Base-by-base conservation (phyloP, 306 rosid genomes). In the Hippophae gyantsensis region DNA sequence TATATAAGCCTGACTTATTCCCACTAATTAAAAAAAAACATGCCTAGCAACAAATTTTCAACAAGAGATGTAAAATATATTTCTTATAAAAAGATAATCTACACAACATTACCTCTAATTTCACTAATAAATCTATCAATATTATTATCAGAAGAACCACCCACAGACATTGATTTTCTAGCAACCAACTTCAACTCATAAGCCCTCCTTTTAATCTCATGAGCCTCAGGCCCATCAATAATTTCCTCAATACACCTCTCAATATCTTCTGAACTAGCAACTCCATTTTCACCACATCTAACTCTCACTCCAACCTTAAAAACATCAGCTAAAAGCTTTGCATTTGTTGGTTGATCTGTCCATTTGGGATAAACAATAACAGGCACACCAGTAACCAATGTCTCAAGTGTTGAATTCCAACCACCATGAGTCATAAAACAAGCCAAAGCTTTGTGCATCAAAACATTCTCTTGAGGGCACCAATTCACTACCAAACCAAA, bases 361-460 rank as follows among this genome's bases (percentile, higher is more conserved):
- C 89, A 82, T 27, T 55, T 68, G 0, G 94, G 94, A 69, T 73
- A 77, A 41, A 67, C 84, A 48, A 85, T 64, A 8, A 79, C 79
- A 0, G 86, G 86, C 10, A 82, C 89, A 0, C 94, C 86, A 0
- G 75, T 2, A 0, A 63, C 74, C 52, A 82, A 26, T 0, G 82
- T 70, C 67, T 85, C 88, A 0, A 82, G 74, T 26, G 68, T 65
- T 0, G 93, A 85, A 69, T 74, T 85, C 88, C 93, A 85, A 3
- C 93, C 93, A n/a, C 82, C 68, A 0, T 82, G 88, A n/a, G 80
- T 82, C 57, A 85, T 1, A 13, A 85, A 82, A 27, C 89, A 75
- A 26, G 72, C 94, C 48, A 85, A 68, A 0, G 94, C 70, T 10
- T 64, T 54, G 74, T 85, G 89, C 77, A 68, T 75, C 0, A 84